Base-by-base conservation (phyloP, 805 yeast species). In the Candida chilensis region DNA sequence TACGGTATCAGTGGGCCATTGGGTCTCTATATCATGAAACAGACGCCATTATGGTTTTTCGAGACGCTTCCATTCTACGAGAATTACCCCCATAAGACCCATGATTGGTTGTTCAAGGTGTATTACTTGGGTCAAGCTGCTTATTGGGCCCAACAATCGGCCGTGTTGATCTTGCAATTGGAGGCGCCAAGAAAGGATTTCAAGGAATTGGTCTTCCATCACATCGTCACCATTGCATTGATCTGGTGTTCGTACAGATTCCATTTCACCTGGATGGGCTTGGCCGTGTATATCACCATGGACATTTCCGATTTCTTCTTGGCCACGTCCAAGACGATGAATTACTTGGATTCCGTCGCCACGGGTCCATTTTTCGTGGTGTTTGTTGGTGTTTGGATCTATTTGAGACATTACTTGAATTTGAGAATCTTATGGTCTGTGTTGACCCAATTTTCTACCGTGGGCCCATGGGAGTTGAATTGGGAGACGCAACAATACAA, bases 111-210 rank as follows among this genome's bases (percentile, higher is more conserved):
- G 33, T 81, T 82, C 63, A 92, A 92, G 60, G 53, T 75, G 10
- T 92, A 81, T 50, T 92, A 92, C 52, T 63, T 92, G 37, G 76
- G 83, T 25, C 97, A 92, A 60, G 96, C 97, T 5, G 82, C 96
- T 4, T 92, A 86, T 56, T 92, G 99, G 99, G 77, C 87, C 15
- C 99, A 92, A 61, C 98, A 92, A 59, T 78, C 94, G 1, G 76
- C 83, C 24, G 82, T 92, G 19, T 64, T 92, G 39, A 59, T 75
- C 27, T 65, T 92, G 39, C 95, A 82, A 54, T 67, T 92, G 37
- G 99, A 92, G 57, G 85, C 85, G 53, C 97, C 96, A 34, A 73
- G 99, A 55, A 88, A 87, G 56, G 99, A 92, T 54, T 88, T 78
- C 58, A 63, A 77, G 44, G 98, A 92, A 57, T 70, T 92, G 37